A percentile compares a stretch with the other conserved stretches of the same genome.
phyloP scores from a whole-genome alignment of 257 asterid species.

The Penstemon barbatus region DNA sequence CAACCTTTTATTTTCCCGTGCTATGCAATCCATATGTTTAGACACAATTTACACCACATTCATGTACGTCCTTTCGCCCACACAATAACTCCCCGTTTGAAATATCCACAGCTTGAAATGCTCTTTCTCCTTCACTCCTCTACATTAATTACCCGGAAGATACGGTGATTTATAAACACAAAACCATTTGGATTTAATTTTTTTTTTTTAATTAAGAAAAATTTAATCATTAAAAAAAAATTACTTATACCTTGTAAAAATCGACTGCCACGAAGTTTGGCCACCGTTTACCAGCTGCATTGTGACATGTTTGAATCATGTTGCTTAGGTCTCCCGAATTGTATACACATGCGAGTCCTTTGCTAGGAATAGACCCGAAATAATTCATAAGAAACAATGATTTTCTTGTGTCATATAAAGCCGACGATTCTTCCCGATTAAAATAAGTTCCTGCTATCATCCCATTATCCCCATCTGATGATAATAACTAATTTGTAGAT shows the following conservation, averaged over 20 bases:
- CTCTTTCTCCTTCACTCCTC: constrained; percentile 84
- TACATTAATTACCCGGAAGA: constrained; percentile 20
- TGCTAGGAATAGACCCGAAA: constrained; percentile 51
- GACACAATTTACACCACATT: constrained; percentile 32
- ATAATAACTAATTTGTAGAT: not conserved
- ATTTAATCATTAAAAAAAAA: not conserved
- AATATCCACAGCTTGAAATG: constrained; percentile 58
- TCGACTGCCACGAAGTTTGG: constrained; percentile 77
- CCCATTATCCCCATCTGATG: constrained; percentile 70
- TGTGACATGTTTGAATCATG: constrained; percentile 57
- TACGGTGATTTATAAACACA: not conserved
- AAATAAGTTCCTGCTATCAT: constrained; percentile 48
- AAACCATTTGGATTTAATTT: too few relatives aligned
- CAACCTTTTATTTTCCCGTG: too few relatives aligned
- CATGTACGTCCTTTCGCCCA: constrained; percentile 49
- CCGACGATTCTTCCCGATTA: constrained; percentile 58
- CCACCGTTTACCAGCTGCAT: constrained; percentile 63
- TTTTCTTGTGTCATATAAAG: constrained; percentile 54
- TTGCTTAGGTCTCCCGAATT: constrained; percentile 50
- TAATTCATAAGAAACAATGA: constrained; percentile 59
- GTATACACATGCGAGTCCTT: constrained; percentile 46
- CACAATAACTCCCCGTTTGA: constrained; percentile 66
- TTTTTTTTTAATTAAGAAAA: not conserved
- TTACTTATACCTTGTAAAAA: constrained; percentile 55
- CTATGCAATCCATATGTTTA: too few relatives aligned